Conservation (phyloP, 140 eudicot species). For the Bidens hawaiensis region DNA sequence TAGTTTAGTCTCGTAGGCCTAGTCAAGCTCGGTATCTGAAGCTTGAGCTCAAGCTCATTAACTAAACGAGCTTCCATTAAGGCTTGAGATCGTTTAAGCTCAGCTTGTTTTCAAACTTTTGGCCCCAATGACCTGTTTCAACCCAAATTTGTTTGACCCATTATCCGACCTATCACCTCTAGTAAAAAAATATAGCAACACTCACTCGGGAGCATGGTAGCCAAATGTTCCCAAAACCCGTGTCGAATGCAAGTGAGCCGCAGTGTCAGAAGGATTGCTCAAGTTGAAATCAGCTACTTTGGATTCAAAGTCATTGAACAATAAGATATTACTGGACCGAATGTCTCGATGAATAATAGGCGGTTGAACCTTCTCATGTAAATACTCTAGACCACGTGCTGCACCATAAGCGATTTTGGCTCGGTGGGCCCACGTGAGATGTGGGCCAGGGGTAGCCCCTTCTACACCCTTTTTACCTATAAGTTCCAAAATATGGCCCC, state of each 20-base stretch:
- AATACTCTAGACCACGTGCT: slow-evolving; percentile 53
- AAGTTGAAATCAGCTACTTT: slow-evolving; percentile 55
- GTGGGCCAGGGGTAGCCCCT: slow-evolving; percentile 76
- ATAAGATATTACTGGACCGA: slow-evolving; percentile 53
- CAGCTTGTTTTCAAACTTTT: neutral
- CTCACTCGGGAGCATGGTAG: slow-evolving; percentile 79
- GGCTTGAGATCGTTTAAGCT: neutral
- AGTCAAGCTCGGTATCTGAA: neutral
- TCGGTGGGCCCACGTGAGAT: slow-evolving; percentile 48
- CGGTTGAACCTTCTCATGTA: slow-evolving; percentile 56
- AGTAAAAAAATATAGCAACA: slow-evolving; percentile 6
- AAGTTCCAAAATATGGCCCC: neutral
- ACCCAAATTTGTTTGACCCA: neutral
- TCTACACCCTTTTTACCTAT: slow-evolving; percentile 62
- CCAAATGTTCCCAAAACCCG: slow-evolving; percentile 74
- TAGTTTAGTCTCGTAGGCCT: neutral
- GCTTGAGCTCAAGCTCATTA: no score
- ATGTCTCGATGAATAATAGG: slow-evolving; percentile 53
- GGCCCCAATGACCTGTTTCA: neutral
- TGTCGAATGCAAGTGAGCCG: slow-evolving; percentile 77
- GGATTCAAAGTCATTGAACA: slow-evolving; percentile 47
- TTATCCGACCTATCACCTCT: neutral
- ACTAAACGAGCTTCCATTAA: neutral
- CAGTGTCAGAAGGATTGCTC: slow-evolving; percentile 64
- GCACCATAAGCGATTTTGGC: slow-evolving; percentile 61